Evolutionary conservation across 192 early-diverging fungal species (phyloP), one percentile per base, ranked within the genome.

Genomic region (Diversispora epigaea): DNA sequence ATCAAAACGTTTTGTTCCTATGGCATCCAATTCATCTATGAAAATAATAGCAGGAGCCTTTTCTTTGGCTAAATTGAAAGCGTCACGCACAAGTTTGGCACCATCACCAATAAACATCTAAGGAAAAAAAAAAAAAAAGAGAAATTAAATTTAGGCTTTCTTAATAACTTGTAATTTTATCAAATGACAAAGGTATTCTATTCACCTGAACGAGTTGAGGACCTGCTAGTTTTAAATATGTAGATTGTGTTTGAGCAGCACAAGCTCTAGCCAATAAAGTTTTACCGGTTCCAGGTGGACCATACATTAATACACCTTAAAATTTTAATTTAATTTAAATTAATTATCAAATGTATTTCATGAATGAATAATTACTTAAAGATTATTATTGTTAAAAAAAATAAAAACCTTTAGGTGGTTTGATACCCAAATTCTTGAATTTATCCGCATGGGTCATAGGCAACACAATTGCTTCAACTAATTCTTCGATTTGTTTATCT

Each of bases 81-180:
- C 96, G 78, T 99, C 97, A 25, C 97, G 91, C 11, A 99, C 95
- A 86, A 99, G 89, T 70, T 96, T 94, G 65, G 95, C 93, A 56
- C 97, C 96, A 78, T 99, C 97, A 68, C 97, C 97, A 78, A 99
- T 97, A 84, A 96, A 98, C 92, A 97, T 98, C 82, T 86, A n/a
- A n/a, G n/a, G n/a, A n/a, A n/a, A n/a, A n/a, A n/a, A n/a, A n/a
- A n/a, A n/a, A n/a, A n/a, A n/a, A n/a, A n/a, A n/a, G n/a, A n/a
- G n/a, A n/a, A n/a, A n/a, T n/a, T n/a, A n/a, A n/a, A n/a, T n/a
- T n/a, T n/a, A n/a, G n/a, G n/a, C n/a, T n/a, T n/a, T n/a, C n/a
- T n/a, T n/a, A n/a, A n/a, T n/a, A n/a, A n/a, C n/a, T n/a, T n/a
- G n/a, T n/a, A n/a, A n/a, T n/a, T n/a, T n/a, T n/a, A n/a, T n/a